These are phyloP conservation scores for Phytophthora ramorum DNA, from an alignment of 352 stramenopile genomes.

Conservation along the genomic window DNA sequence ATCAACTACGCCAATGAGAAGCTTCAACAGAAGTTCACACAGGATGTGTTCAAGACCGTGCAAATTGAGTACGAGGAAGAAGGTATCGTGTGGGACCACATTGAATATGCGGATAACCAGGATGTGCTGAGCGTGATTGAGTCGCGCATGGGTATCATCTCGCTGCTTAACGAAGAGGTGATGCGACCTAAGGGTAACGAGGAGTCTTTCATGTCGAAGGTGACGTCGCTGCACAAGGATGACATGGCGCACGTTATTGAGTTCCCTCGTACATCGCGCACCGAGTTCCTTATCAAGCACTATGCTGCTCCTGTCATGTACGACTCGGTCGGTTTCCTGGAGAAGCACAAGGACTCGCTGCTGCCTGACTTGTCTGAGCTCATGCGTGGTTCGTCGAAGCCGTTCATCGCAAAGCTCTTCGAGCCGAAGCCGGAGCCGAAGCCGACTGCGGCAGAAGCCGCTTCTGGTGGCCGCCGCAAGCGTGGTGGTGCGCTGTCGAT, in stretches of 20 bases:
- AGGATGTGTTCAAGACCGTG: constrained; percentile 92
- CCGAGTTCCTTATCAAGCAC: constrained; percentile 95
- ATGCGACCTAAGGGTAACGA: constrained; percentile 89
- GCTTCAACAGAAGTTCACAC: constrained; percentile 93
- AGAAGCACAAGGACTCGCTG: constrained; percentile 97
- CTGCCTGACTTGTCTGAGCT: constrained; percentile 94
- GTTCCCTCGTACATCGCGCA: constrained; percentile 85
- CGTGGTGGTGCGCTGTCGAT: constrained; percentile 69
- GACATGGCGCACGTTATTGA: constrained; percentile 87
- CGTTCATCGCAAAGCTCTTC: constrained; percentile 79
- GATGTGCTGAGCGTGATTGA: constrained; percentile 90
- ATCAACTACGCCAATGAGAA: constrained; percentile 95
- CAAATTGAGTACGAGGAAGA: constrained; percentile 97
- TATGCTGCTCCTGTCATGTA: constrained; percentile 96
- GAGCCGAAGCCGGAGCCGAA: constrained; percentile 66
- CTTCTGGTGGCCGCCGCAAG: constrained; percentile 50
- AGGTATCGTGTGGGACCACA: constrained; percentile 92
- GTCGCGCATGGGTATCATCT: constrained; percentile 90
- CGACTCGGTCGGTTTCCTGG: constrained; percentile 93
- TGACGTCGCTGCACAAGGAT: constrained; percentile 85
- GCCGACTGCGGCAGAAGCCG: constrained; percentile 38
- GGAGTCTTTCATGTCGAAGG: constrained; percentile 87
- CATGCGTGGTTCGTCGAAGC: constrained; percentile 79
- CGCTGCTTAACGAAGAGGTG: constrained; percentile 91
- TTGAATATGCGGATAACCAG: constrained; percentile 92